Percentiles rank a stretch among this genome's conserved stretches.
Evolutionary conservation across 208 protist species (phyloP).

Genomic region (Trypanosoma boissoni): DNA sequence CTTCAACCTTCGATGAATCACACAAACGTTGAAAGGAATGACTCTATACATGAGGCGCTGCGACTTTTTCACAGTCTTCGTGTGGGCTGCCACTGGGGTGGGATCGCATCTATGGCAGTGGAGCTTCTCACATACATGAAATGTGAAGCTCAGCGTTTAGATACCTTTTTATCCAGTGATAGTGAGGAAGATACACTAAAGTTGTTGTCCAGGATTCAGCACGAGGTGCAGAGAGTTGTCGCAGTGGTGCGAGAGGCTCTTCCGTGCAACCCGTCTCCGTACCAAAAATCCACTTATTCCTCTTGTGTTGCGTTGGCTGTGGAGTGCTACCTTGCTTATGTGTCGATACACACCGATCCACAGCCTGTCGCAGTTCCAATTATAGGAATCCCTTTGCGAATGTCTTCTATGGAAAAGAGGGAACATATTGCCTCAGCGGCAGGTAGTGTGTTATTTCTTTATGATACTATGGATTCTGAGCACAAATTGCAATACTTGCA

Average conservation of each 20-base stretch:
- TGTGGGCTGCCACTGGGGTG: constrained; percentile 32
- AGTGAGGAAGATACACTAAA: not conserved
- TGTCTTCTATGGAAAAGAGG: not conserved
- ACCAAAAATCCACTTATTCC: constrained; percentile 1
- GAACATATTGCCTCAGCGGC: not conserved
- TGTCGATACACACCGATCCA: not conserved
- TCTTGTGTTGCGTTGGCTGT: constrained; percentile 1
- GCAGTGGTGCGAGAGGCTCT: not conserved
- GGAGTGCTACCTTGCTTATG: not conserved
- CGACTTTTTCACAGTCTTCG: constrained; percentile 36
- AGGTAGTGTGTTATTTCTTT: not conserved
- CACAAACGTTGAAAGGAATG: not conserved
- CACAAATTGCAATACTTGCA: not conserved
- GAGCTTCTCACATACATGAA: constrained; percentile 36
- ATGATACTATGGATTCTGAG: not conserved
- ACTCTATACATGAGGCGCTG: constrained; percentile 31
- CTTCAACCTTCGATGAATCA: constrained; percentile 22
- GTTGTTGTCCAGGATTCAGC: not conserved
- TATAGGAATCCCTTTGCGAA: not conserved
- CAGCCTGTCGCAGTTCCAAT: not conserved
- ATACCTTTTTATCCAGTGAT: not conserved
- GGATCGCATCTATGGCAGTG: constrained; percentile 32
- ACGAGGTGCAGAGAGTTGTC: not conserved
- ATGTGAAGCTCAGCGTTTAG: not conserved
- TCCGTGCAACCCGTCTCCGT: not conserved